A percentile compares a stretch with the other conserved stretches of the same genome.
These are phyloP conservation scores for Sclerospora graminicola DNA, from an alignment of 352 stramenopile genomes.

Conservation along the genomic window DNA sequence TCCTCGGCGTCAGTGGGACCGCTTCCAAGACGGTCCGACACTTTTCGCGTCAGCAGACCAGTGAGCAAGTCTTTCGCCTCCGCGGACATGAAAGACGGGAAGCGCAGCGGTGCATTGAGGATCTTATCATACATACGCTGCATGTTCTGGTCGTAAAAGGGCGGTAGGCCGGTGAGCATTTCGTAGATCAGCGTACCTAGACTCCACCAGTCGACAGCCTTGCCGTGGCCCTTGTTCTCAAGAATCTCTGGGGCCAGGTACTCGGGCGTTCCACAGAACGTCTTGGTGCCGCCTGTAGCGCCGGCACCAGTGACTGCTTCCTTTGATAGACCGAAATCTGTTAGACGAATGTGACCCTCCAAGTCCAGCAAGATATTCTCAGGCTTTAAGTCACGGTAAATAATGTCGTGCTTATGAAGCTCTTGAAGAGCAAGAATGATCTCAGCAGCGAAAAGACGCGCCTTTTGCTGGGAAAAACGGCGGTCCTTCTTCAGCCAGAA, in stretches of 20 bases:
- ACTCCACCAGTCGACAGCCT: conserved; percentile 86
- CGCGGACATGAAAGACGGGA: conserved; percentile 86
- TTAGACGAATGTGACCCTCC: conserved; percentile 90
- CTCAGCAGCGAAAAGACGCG: conserved; percentile 88
- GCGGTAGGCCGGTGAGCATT: conserved; percentile 86
- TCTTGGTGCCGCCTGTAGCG: conserved; percentile 76
- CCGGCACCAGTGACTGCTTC: conserved; percentile 81
- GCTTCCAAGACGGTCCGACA: conserved; percentile 79
- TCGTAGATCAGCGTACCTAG: conserved; percentile 92
- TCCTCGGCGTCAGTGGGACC: conserved; percentile 83
- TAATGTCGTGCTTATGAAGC: conserved; percentile 91
- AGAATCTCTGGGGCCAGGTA: conserved; percentile 93
- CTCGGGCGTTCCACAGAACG: conserved; percentile 91
- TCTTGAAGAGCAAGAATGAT: conserved; percentile 90
- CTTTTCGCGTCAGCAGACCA: conserved; percentile 80
- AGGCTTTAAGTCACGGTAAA: conserved; percentile 95
- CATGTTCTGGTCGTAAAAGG: conserved; percentile 93
- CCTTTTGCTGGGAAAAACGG: conserved; percentile 89
- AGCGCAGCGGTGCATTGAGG: conserved; percentile 81
- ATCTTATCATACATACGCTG: conserved; percentile 94
- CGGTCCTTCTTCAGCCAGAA: conserved; percentile 93
- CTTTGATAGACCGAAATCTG: conserved; percentile 93
- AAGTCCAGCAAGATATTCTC: conserved; percentile 93
- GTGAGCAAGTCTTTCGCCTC: conserved; percentile 82
- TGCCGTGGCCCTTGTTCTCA: conserved; percentile 89